Conservation (phyloP, 2,329 filamentous ascomycete genomes). For the Tolypocladium amazonense region DNA sequence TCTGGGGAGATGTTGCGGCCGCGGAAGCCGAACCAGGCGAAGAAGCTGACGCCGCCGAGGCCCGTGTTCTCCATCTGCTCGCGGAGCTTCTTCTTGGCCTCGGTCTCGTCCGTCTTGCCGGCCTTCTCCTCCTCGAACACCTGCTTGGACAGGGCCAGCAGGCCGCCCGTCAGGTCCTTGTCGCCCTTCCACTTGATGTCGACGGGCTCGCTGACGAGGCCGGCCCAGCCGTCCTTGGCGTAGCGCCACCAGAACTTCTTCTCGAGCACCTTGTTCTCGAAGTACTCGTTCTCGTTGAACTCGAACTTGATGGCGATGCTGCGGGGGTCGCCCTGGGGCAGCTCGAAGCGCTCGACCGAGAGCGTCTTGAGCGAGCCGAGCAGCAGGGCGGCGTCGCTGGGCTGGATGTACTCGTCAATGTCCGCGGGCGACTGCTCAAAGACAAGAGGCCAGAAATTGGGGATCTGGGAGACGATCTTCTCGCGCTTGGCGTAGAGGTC, state of each 20-base stretch:
- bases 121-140: constrained; percentile 51
- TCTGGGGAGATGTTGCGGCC: constrained; percentile 60
- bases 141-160: constrained; percentile 63
- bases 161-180: constrained; percentile 73
- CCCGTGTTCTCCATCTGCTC: constrained; percentile 48
- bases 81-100: constrained; percentile 38
- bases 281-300: constrained; percentile 73
- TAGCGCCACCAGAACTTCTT: constrained; percentile 88
- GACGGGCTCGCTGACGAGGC: constrained; percentile 81
- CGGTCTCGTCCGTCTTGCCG: constrained; percentile 30
- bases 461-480: constrained; percentile 59
- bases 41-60: constrained; percentile 66
- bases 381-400: constrained; percentile 65
- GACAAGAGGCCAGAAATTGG: constrained; percentile 91
- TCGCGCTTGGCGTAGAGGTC: constrained; percentile 70
- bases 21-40: constrained; percentile 77
- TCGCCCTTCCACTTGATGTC: constrained; percentile 70
- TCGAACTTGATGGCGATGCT: constrained; percentile 68
- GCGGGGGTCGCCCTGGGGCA: constrained; percentile 67
- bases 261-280: constrained; percentile 66
- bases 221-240: constrained; percentile 56
- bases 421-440: constrained; percentile 79
- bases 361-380: constrained; percentile 56
- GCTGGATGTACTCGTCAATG: constrained; percentile 80
- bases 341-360: constrained; percentile 70